Evolutionary conservation across 352 stramenopile species (phyloP), one percentile per base, ranked within the genome.

Genomic region (Globisporangium paddicum): DNA sequence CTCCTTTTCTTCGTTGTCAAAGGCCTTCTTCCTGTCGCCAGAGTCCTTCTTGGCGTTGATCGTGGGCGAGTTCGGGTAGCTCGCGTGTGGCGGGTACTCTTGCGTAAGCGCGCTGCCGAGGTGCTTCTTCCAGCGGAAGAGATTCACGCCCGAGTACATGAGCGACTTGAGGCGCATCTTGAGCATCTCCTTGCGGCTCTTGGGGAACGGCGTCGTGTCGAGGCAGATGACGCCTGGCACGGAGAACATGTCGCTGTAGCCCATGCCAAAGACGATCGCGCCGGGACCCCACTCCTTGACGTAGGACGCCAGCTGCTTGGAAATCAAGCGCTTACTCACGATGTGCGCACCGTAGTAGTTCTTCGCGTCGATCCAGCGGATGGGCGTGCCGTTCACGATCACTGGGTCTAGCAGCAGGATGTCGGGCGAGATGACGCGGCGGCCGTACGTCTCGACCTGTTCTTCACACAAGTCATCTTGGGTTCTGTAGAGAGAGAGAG

Each of bases 271-370:
- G 42, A 94, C 82, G 48, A 94, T 90, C 23, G 84, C 84, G 7
- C 84, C 84, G 0, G 84, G 84, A 3, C 84, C 84, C 84, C 84
- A 94, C 67, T 94, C 84, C 61, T 92, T 94, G 16, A 94, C 82
- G 63, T 94, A 94, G 37, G 82, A 89, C 45, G 70, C 69, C 11
- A 94, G 63, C 53, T 94, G 84, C 32, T 86, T 88, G 28, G 82
- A 84, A 67, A 94, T 92, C 42, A 92, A 60, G 1, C 80, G 75
- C 73, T 94, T 94, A 66, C 82, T 91, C 44, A 94, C 84, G 55
- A 94, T 92, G 68, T 94, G 84, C n/a, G 84, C 82, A 34, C 84
- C 84, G 62, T 94, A 94, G 60, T 92, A 94, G 66, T 94, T 94
- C 67, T 94, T 94, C 38, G 84, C 84, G 53, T 94, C 84, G 60